A percentile compares a stretch with the other conserved stretches of the same genome.
These are phyloP conservation scores for Geotrichum siamense DNA, from an alignment of 1,139 yeast genomes.

Conservation along the genomic window DNA sequence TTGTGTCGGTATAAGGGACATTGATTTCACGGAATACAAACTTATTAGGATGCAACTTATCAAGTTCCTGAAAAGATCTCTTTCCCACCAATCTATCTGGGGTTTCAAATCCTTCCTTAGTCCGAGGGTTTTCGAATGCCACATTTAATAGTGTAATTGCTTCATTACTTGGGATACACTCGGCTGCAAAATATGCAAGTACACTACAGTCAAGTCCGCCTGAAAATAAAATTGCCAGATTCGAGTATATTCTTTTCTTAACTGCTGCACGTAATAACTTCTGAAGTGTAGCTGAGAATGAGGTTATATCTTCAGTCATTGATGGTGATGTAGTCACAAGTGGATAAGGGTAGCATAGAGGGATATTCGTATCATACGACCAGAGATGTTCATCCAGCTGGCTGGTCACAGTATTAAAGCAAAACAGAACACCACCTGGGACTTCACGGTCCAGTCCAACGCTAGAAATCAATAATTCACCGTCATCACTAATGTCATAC, in stretches of 20 bases:
- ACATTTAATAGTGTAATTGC: conserved; percentile 78
- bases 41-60: conserved; percentile 17
- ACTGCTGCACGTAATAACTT: conserved; percentile 37
- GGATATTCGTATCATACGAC: not conserved
- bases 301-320: not conserved
- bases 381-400: not conserved
- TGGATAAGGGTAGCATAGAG: conserved; percentile 7
- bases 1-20: conserved; percentile 62
- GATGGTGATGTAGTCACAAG: conserved; percentile 3
- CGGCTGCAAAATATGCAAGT: conserved; percentile 44
- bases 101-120: conserved; percentile 47
- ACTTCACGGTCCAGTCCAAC: conserved; percentile 29
- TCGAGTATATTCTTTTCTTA: conserved; percentile 39
- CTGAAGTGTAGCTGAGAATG: conserved; percentile 20
- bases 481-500: conserved; percentile 30
- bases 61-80: conserved; percentile 50
- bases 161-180: conserved; percentile 31
- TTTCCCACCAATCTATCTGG: conserved; percentile 78
- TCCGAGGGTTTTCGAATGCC: conserved; percentile 88
- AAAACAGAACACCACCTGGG: conserved; percentile 28
- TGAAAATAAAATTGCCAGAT: conserved; percentile 66
- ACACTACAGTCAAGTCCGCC: conserved; percentile 94
- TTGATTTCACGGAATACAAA: conserved; percentile 59
- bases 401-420: conserved; percentile 21
- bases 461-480: conserved; percentile 33